Conservation (phyloP, 2,329 filamentous ascomycete species). For the Dissoconium aciculare region DNA sequence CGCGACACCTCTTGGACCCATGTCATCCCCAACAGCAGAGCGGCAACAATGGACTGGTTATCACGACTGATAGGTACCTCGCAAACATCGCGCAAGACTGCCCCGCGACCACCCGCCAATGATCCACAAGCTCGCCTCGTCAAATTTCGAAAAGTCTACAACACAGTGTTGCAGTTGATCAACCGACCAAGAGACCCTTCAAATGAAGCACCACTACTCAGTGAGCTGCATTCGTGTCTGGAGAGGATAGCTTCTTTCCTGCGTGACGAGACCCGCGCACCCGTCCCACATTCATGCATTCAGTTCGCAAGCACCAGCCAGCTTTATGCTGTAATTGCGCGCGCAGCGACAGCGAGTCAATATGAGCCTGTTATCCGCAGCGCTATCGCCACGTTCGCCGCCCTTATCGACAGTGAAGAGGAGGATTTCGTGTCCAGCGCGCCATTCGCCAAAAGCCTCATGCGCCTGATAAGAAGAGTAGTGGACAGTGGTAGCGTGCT, state of each 20-base stretch:
- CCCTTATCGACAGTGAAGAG: constrained; percentile 88
- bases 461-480: constrained; percentile 69
- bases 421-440: constrained; percentile 84
- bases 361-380: constrained; percentile 77
- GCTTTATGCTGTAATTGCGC: constrained; percentile 76
- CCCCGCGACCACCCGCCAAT: constrained; percentile 27
- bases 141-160: constrained; percentile 47
- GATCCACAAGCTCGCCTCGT: constrained; percentile 45
- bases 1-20: too few relatives aligned
- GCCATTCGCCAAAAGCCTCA: constrained; percentile 71
- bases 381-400: constrained; percentile 74
- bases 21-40: too few relatives aligned
- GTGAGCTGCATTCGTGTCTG: constrained; percentile 38
- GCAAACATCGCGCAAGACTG: constrained; percentile 34
- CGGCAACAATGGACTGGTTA: constrained; percentile 35
- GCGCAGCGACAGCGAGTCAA: constrained; percentile 72
- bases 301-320: constrained; percentile 72
- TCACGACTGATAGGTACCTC: constrained; percentile 46
- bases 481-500: constrained; percentile 57
- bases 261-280: constrained; percentile 75
- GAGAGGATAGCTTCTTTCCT: constrained; percentile 52
- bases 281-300: constrained; percentile 82
- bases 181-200: constrained; percentile 39
- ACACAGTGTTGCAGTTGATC: constrained; percentile 48
- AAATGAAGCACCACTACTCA: constrained; percentile 37